phyloP scores from a whole-genome alignment of 805 yeast genomes.

The Lipomyces sp. region DNA sequence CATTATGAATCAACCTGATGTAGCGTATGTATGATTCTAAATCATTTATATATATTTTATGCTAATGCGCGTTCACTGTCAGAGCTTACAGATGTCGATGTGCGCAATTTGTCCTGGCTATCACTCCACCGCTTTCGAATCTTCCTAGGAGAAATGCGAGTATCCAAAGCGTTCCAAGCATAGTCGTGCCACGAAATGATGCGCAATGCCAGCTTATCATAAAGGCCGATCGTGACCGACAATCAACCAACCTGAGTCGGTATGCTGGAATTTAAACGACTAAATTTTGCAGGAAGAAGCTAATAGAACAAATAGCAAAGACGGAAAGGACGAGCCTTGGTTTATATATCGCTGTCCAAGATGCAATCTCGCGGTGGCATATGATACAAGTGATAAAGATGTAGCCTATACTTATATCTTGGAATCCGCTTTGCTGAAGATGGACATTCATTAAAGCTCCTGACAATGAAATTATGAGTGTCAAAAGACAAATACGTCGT shows the following conservation, averaged over 20 bases:
- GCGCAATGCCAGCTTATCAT: conserved; percentile 11
- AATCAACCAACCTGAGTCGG: conserved; percentile 10
- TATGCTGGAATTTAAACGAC: not conserved
- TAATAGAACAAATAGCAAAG: conserved; percentile 9
- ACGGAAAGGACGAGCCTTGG: conserved; percentile 29
- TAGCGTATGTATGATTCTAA: not conserved
- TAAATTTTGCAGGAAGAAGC: not conserved
- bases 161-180: conserved; percentile 18
- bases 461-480: not conserved
- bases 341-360: conserved; percentile 32
- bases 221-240: conserved; percentile 10
- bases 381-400: conserved; percentile 16
- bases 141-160: conserved; percentile 23
- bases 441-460: not conserved
- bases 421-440: conserved; percentile 16
- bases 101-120: conserved; percentile 21
- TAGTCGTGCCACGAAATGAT: conserved; percentile 9
- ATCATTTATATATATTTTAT: not conserved
- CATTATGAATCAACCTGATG: not conserved
- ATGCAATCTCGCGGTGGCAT: conserved; percentile 28
- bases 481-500: not conserved
- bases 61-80: not conserved
- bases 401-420: conserved; percentile 19
- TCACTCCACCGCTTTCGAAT: conserved; percentile 19
- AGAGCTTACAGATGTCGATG: conserved; percentile 28